Conservation (phyloP, 768 basidiomycete genomes). For the Amanita jacksonii region DNA sequence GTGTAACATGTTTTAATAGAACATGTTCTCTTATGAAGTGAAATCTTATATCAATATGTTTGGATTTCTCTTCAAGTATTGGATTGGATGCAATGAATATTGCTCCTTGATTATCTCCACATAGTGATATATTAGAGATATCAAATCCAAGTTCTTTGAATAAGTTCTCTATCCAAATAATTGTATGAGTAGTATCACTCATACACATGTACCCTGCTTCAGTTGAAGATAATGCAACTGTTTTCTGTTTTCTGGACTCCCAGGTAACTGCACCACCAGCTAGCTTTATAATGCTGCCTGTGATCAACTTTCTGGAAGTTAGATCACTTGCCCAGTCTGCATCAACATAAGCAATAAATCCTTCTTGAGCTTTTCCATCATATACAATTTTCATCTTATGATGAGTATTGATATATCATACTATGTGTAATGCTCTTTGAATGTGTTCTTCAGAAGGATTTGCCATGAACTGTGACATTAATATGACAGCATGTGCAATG, state of each 20-base stretch:
- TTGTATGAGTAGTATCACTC: constrained; percentile 11
- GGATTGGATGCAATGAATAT: too few relatives aligned
- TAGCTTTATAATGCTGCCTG: constrained; percentile 23
- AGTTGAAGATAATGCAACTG: constrained; percentile 12
- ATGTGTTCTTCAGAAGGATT: constrained; percentile 17
- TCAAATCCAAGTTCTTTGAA: constrained; percentile 19
- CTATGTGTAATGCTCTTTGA: constrained; percentile 12
- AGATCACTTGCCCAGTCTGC: constrained; percentile 15
- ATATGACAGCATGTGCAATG: constrained; percentile 14
- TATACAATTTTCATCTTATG: constrained; percentile 8
- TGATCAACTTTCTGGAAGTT: constrained; percentile 19
- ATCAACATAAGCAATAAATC: constrained; percentile 14
- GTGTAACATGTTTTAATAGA: constrained; percentile 6
- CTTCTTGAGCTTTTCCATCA: constrained; percentile 2
- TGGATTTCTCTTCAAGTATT: too few relatives aligned
- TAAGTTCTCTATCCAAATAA: constrained; percentile 8
- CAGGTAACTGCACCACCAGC: constrained; percentile 20
- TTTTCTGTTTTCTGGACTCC: constrained; percentile 12
- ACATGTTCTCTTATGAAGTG: constrained; percentile 15
- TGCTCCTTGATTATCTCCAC: constrained; percentile 21
- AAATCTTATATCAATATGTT: too few relatives aligned
- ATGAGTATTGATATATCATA: constrained; percentile 15
- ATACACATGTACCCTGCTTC: constrained; percentile 19
- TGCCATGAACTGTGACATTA: constrained; percentile 15
- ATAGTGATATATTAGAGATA: constrained; percentile 21